Evolutionary conservation across 2,329 filamentous ascomycete genomes (phyloP).

Genomic region (Phyllosticta citribraziliensis): DNA sequence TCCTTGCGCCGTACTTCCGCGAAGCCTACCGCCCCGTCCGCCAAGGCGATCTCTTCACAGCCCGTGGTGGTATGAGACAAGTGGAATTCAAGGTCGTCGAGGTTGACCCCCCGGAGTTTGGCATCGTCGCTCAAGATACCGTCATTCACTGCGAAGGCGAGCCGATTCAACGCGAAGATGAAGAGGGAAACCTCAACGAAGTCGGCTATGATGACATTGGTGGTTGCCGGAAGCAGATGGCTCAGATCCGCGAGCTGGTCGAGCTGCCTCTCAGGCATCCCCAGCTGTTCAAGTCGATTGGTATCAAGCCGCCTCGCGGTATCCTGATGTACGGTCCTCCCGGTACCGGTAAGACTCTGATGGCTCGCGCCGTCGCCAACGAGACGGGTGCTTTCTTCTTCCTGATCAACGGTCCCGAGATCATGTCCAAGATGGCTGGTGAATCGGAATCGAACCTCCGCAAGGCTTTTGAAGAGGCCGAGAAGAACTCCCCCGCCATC

Average conservation of each 20-base stretch:
- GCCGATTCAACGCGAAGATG: conserved; percentile 93
- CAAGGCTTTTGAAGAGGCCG: conserved; percentile 98
- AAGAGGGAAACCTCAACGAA: conserved; percentile 98
- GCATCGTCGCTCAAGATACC: conserved; percentile 96
- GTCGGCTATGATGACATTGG: conserved; percentile 99
- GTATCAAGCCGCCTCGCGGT: conserved; percentile 98
- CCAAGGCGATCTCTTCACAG: conserved; percentile 96
- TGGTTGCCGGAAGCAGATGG: conserved; percentile 99
- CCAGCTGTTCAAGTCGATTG: conserved; percentile 99
- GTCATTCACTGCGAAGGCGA: conserved; percentile 98
- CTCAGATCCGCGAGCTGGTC: conserved; percentile 96
- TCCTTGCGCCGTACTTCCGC: conserved; percentile 98
- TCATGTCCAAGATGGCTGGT: conserved; percentile 99
- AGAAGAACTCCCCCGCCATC: conserved; percentile 98
- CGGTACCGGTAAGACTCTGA: conserved; percentile 98
- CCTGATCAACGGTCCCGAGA: conserved; percentile 97
- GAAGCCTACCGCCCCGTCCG: conserved; percentile 96
- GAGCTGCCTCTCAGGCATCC: conserved; percentile 94
- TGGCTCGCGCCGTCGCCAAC: conserved; percentile 97
- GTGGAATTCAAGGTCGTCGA: conserved; percentile 99
- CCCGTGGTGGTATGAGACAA: conserved; percentile 95
- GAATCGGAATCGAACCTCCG: conserved; percentile 97
- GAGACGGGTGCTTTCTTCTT: conserved; percentile 99
- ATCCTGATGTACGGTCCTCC: conserved; percentile 90
- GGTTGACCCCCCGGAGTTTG: conserved; percentile 95